Conservation (phyloP, 2,329 filamentous ascomycete species). For the Polytolypa hystricis region DNA sequence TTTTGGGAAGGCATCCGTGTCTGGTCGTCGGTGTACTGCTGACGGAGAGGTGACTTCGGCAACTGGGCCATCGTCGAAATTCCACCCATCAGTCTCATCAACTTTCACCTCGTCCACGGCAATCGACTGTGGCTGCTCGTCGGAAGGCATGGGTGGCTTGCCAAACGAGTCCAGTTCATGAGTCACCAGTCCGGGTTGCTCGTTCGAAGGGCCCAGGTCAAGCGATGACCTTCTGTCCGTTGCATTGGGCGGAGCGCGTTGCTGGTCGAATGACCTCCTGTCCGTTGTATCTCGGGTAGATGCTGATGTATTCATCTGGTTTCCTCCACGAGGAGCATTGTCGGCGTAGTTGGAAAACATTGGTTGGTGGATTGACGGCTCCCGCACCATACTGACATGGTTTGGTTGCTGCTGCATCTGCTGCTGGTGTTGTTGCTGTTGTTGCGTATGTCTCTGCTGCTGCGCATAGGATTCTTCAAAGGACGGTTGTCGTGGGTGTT, state of each 20-base stretch:
- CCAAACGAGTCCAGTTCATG: constrained; percentile 50
- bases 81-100: constrained; percentile 68
- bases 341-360: constrained; percentile 40
- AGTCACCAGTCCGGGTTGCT: constrained; percentile 46
- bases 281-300: constrained; percentile 31
- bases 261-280: constrained; percentile 28
- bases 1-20: constrained; percentile 77
- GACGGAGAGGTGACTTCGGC: constrained; percentile 29
- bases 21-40: constrained; percentile 54
- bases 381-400: constrained; percentile 38
- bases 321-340: constrained; percentile 28
- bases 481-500: constrained; percentile 40
- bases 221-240: constrained; percentile 39
- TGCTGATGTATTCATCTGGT: constrained; percentile 30
- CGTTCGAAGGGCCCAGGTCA: constrained; percentile 35
- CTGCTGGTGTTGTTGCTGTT: constrained; percentile 31
- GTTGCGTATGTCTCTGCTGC: constrained; percentile 44
- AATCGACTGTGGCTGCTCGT: constrained; percentile 2
- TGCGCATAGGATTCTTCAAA: constrained; percentile 51
- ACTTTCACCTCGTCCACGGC: constrained; percentile 12
- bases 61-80: constrained; percentile 71
- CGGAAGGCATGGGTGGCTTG: constrained; percentile 26
- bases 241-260: constrained; percentile 42
- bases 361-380: constrained; percentile 48
- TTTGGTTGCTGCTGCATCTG: constrained; percentile 29